Conservation (phyloP, 176 grass and related monocot species). For the Paspalum vaginatum region DNA sequence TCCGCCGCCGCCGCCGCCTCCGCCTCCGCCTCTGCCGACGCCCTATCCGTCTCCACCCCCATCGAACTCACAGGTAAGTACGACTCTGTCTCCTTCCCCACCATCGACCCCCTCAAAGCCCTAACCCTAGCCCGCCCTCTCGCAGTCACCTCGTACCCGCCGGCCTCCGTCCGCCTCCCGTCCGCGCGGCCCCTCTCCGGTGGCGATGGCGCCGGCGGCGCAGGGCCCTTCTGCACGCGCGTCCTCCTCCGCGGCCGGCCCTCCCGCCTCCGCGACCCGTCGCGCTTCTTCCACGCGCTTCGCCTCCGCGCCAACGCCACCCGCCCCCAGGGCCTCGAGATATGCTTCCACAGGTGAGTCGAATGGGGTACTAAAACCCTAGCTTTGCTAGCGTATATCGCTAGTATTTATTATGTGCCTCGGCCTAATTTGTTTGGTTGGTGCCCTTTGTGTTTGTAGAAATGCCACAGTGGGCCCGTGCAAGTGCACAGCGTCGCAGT, state of each 20-base stretch:
- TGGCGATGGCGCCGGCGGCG: slow-evolving; percentile 22
- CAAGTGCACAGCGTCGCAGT: slow-evolving; percentile 68
- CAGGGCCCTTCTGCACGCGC: slow-evolving; percentile 54
- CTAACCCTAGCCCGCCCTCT: slow-evolving; percentile 36
- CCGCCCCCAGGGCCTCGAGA: slow-evolving; percentile 60
- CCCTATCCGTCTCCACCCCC: slow-evolving; percentile 26
- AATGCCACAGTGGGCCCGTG: slow-evolving; percentile 75
- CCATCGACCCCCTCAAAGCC: slow-evolving; percentile 17
- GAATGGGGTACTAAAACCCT: slow-evolving; percentile 22
- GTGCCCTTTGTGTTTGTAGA: slow-evolving; percentile 44
- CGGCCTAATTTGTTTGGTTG: not conserved
- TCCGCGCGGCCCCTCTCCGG: slow-evolving; percentile 11
- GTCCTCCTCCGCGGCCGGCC: slow-evolving; percentile 60
- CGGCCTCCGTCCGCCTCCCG: slow-evolving; percentile 45
- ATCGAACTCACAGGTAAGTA: slow-evolving; percentile 66
- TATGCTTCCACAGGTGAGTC: slow-evolving; percentile 88
- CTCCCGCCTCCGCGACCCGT: slow-evolving; percentile 72
- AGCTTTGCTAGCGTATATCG: not conserved
- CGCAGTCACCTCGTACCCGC: slow-evolving; percentile 25
- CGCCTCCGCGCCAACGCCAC: slow-evolving; percentile 54
- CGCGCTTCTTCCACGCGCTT: slow-evolving; percentile 67
- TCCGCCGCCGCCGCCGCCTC: slow-evolving; percentile 31
- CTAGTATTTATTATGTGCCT: not conserved
- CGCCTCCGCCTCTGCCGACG: slow-evolving; percentile 21
- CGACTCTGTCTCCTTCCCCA: not conserved